Evolutionary conservation across 139 green algal species (phyloP).

Genomic region (Chlorella sp.): DNA sequence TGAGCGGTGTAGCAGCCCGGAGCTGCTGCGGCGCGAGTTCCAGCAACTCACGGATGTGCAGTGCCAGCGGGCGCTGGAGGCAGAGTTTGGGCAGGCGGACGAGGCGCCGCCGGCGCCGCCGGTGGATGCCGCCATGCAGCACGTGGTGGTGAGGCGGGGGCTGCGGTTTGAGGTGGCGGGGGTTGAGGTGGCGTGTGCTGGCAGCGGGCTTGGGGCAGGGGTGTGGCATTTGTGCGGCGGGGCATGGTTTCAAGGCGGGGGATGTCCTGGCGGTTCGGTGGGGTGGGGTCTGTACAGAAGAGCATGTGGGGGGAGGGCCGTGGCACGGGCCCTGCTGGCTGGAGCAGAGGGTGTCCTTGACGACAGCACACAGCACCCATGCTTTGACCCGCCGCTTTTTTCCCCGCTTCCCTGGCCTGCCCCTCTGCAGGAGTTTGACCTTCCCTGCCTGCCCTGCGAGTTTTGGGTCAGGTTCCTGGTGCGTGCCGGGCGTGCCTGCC

Average conservation of each 20-base stretch:
- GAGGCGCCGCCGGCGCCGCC: not conserved
- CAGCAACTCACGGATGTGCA: slow-evolving; percentile 20
- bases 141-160: not conserved
- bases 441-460: slow-evolving; percentile 35
- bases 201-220: not conserved
- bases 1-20: not conserved
- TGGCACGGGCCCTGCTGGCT: too few species aligned
- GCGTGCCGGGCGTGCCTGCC: slow-evolving; percentile 63
- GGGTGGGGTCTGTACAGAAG: too few species aligned
- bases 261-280: too few species aligned
- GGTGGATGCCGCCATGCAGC: not conserved
- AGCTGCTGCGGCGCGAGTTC: slow-evolving; percentile 7
- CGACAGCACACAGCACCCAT: too few species aligned
- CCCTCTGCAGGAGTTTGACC: slow-evolving; percentile 21
- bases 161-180: not conserved
- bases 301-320: too few species aligned
- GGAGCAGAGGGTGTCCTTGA: too few species aligned
- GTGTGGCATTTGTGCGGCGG: not conserved
- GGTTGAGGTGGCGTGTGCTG: too few species aligned
- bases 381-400: too few species aligned
- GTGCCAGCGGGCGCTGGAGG: slow-evolving; percentile 12
- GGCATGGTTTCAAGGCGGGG: not conserved
- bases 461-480: slow-evolving; percentile 61
- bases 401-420: not conserved
- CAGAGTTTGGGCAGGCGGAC: not conserved